Conservation (phyloP, 2,329 filamentous ascomycete species). For the Calonectria pauciramosa region DNA sequence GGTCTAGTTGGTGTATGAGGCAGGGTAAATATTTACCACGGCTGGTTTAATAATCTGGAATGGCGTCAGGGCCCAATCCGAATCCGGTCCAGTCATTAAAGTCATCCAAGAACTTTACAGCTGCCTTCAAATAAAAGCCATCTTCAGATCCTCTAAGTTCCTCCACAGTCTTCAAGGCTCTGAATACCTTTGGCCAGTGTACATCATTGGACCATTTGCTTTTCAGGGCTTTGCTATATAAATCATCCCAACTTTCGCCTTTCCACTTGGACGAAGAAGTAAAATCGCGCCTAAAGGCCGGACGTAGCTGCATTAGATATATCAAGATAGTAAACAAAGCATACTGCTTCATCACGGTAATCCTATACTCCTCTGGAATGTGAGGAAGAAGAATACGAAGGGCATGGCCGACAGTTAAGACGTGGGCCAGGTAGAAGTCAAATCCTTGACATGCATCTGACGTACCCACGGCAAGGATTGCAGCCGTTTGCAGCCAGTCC, state of each 20-base stretch:
- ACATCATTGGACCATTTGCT: slow-evolving; percentile 10
- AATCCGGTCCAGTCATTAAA: slow-evolving; percentile 17
- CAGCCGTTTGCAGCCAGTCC: background rate
- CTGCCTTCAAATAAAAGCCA: background rate
- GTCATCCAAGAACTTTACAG: background rate
- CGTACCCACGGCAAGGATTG: background rate
- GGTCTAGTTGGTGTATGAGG: no score
- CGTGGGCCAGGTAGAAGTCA: slow-evolving; percentile 5
- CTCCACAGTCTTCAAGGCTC: slow-evolving; percentile 1
- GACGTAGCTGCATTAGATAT: background rate
- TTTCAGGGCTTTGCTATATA: background rate
- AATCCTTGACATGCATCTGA: background rate
- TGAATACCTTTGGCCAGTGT: slow-evolving; percentile 13
- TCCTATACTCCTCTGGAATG: background rate
- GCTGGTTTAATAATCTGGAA: background rate
- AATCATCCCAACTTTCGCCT: background rate
- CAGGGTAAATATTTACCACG: no score
- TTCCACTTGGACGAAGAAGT: background rate
- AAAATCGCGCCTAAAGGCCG: background rate
- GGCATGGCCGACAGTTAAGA: background rate
- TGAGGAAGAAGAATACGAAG: background rate
- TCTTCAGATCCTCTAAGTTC: background rate
- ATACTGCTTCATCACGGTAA: background rate
- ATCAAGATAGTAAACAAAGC: background rate
- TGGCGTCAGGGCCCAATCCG: background rate